Evolutionary conservation across 192 early-diverging fungal genomes (phyloP).

Genomic region (Coemansia umbellata): DNA sequence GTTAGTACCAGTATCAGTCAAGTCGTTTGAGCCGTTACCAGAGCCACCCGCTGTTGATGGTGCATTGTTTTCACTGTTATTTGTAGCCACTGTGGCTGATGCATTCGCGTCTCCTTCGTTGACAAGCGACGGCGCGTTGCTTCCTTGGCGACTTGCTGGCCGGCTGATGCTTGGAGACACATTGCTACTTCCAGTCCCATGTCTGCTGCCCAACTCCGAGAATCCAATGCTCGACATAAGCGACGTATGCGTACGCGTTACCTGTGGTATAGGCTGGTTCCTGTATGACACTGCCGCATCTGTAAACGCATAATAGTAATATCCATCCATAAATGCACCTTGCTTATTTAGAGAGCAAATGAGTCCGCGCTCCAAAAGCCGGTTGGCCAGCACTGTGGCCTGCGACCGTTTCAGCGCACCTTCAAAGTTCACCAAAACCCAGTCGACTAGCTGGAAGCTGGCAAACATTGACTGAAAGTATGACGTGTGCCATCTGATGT

Average conservation of each 20-base stretch:
- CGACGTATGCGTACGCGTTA: conserved; percentile 7
- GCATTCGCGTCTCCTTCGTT: conserved; percentile 7
- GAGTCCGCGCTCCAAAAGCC: conserved; percentile 69
- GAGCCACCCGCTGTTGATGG: too few relatives aligned
- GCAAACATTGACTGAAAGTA: conserved; percentile 69
- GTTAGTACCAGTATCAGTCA: background rate
- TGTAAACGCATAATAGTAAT: conserved; percentile 73
- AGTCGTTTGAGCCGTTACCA: too few relatives aligned
- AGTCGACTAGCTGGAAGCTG: conserved; percentile 85
- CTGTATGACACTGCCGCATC: conserved; percentile 13
- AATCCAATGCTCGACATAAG: conserved; percentile 24
- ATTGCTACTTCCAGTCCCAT: conserved; percentile 14
- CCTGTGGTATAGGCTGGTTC: conserved; percentile 3
- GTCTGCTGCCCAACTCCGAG: conserved; percentile 8
- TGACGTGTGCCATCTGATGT: conserved; percentile 82
- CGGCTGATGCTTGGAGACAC: conserved; percentile 33
- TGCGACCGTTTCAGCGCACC: conserved; percentile 71
- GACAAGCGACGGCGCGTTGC: conserved; percentile 27
- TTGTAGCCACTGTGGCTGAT: background rate
- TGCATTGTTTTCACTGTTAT: too few relatives aligned
- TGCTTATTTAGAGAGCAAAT: conserved; percentile 58
- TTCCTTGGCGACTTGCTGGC: conserved; percentile 43
- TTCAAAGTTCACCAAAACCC: conserved; percentile 73
- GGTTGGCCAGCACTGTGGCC: conserved; percentile 76
- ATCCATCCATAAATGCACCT: conserved; percentile 82